Base-by-base conservation (phyloP, 768 basidiomycete genomes). In the Termitomyces sp. region DNA sequence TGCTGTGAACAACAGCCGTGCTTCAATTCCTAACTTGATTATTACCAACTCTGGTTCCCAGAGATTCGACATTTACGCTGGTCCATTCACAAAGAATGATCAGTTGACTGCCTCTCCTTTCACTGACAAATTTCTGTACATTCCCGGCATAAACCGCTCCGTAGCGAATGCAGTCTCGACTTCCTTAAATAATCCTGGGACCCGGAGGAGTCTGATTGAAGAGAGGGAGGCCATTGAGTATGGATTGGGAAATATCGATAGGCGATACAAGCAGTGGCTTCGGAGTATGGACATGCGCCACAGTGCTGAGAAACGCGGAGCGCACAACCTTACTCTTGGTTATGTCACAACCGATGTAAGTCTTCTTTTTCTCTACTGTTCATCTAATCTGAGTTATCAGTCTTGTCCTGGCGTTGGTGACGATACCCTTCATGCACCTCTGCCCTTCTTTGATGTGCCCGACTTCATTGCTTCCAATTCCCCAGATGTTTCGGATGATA, bases 31-130 rank as follows among this genome's bases (percentile, higher is more conserved):
- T 44, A 84, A 80, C 62, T 74, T 90, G 64, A 82, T 88, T 68
- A 82, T 91, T 60, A 73, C 77, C 57, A 86, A 89, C 71, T 83
- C 87, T 1, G 89, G 84, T 12, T 82, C 77, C 9, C 75, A 83
- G 66, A 83, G 89, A 48, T 91, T 85, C 72, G 82, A 88, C 63
- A 70, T 92, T 54, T 85, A 83, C 66, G 63, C 77, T 1, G 91
- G 91, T 2, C 64, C 83, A 3, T 93, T 94, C 73, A 88, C 87
- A 26, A 84, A 85, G 70, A 90, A 93, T 68, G 91, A 94, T 69
- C 86, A 91, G 64, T 79, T 93, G 40, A 89, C 89, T 0, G 82
- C 82, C 0, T 85, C 82, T 8, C 90, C 93, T 0, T 94, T 89
- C 67, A 69, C 74, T 0, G 84, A 92, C 65, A 59, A 74, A 8